Base-by-base conservation (phyloP, 495 filamentous ascomycete species). In the Xylaria intraflava region DNA sequence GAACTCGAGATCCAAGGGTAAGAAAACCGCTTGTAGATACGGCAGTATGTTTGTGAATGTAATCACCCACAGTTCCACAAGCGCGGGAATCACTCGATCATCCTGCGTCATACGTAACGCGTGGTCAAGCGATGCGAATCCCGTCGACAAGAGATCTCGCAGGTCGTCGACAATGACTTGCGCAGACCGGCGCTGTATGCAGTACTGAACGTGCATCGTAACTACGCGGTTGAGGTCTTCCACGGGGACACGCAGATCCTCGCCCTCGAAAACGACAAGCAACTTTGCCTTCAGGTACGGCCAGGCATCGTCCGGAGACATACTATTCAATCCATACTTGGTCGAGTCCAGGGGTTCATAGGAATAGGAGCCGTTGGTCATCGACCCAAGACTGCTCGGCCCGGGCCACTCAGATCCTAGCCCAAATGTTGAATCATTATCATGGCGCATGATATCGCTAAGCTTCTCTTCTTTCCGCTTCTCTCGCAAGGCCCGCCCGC, bases 181-280 rank as follows among this genome's bases (percentile, higher is more conserved):
- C 1, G 89, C 86, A 1, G 75, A 74, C 17, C 83, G 78, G 24
- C 82, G 82, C 30, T 84, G 78, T 27, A 91, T 79, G 60, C 88
- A 90, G 30, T 84, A 83, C 59, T 89, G 87, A 33, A 95, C 79
- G 55, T 93, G 87, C 56, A 85, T 76, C 50, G 77, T 71, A 1
- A 96, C 91, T 10, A 96, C 79, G 39, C 85, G 82, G 65, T 99
- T 99, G 55, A 97, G 81, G 61, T 97, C 94, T 65, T 99, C 94
- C 16, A 99, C 86, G 0, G 92, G 90, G 40, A 91, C 78, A 12
- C 89, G 80, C 5, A 96, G 76, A 56, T 95, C 88, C 60, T 96
- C 94, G 9, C 88, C 91, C 58, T 96, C 88, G 62, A 99, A 99
- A 12, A 96, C 84, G 42, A 88, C 82, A 10, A 97, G 75, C n/a